phyloP scores from a whole-genome alignment of 1,284 basidiomycete genomes.

The Ceratorhiza oryzae-sativae region DNA sequence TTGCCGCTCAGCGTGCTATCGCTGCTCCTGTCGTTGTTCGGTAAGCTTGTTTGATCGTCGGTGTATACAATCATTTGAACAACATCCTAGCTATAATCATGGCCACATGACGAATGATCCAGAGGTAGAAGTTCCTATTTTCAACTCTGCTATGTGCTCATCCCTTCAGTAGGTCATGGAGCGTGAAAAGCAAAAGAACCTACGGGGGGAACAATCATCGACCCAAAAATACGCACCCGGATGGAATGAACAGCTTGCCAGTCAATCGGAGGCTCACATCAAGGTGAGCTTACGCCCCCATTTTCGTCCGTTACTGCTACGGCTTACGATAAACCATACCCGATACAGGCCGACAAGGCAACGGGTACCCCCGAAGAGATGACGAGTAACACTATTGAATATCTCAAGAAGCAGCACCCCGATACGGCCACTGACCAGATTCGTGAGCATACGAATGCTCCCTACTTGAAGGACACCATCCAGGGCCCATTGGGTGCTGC shows the following conservation, averaged over 20 bases:
- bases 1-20: conserved; percentile 2
- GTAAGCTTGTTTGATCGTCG: not conserved
- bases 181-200: conserved; percentile 63
- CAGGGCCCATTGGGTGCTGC: conserved; percentile 26
- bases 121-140: conserved; percentile 53
- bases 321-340: conserved; percentile 16
- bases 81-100: not conserved
- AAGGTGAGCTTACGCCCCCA: conserved; percentile 57
- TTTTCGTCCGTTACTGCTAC: conserved; percentile 23
- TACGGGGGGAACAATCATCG: conserved; percentile 58
- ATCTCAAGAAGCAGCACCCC: conserved; percentile 52
- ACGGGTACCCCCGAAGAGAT: conserved; percentile 49
- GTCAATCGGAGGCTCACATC: conserved; percentile 69
- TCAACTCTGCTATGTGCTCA: too few species aligned
- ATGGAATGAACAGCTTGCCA: conserved; percentile 76
- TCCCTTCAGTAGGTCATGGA: conserved; percentile 57
- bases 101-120: conserved; percentile 57
- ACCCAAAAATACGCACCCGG: conserved; percentile 67
- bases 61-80: not conserved
- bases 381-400: conserved; percentile 53
- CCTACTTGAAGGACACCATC: conserved; percentile 25
- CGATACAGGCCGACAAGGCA: conserved; percentile 52
- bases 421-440: conserved; percentile 35
- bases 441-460: conserved; percentile 30
- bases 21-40: conserved; percentile 1